phyloP scores from a whole-genome alignment of 345 rosid species.

The Ceriops zippeliana region DNA sequence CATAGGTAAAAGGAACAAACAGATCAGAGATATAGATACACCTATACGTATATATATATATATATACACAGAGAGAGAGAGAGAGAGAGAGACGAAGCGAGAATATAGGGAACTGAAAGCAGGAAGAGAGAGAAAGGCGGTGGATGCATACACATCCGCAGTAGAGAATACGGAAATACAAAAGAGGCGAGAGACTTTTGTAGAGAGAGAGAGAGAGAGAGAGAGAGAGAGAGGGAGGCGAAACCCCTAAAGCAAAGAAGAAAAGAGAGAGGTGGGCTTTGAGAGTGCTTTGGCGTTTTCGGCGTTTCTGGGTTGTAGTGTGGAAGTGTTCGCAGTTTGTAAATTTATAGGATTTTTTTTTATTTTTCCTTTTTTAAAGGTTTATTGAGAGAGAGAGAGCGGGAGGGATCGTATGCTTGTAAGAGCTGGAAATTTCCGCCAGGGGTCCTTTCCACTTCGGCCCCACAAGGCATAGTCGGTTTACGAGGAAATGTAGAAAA shows the following conservation, averaged over 20 bases:
- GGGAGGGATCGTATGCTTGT: too few species aligned
- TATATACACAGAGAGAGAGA: neutral
- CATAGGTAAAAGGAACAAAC: neutral
- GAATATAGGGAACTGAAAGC: slow-evolving; percentile 23
- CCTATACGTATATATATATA: neutral
- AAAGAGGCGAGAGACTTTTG: slow-evolving; percentile 10
- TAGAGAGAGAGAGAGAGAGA: slow-evolving; percentile 15
- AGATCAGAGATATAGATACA: slow-evolving; percentile 20
- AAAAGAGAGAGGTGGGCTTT: neutral
- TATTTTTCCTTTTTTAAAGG: neutral
- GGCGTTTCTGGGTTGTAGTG: slow-evolving; percentile 2
- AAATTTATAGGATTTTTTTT: neutral
- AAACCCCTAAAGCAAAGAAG: slow-evolving; percentile 40
- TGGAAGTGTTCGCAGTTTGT: neutral
- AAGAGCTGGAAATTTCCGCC: too few species aligned
- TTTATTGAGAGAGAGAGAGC: too few species aligned
- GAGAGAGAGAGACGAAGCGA: neutral
- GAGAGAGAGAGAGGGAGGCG: slow-evolving; percentile 17
- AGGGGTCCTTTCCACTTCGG: too few species aligned
- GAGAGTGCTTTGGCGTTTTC: too few species aligned
- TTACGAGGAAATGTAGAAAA: too few species aligned
- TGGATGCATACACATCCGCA: slow-evolving; percentile 39
- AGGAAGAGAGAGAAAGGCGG: slow-evolving; percentile 20
- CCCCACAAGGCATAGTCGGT: too few species aligned
- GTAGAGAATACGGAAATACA: slow-evolving; percentile 13